Base-by-base conservation (phyloP, 78 protist species). In the Dictyostelium intermedium region DNA sequence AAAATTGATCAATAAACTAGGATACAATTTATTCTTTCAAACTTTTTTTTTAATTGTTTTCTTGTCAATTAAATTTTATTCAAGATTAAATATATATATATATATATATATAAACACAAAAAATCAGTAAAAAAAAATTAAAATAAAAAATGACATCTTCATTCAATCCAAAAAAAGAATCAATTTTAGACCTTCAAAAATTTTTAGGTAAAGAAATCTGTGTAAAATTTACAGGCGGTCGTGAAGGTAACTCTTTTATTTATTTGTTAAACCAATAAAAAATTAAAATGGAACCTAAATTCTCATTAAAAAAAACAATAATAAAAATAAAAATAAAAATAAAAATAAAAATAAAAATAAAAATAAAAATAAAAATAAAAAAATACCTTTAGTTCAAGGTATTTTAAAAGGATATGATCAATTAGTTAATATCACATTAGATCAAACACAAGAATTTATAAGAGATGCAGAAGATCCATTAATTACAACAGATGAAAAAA, bases 211-310 rank as follows among this genome's bases (percentile, higher is more conserved):
- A 95, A 69, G 93, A 91, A 53, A 74, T 95, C 13, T 32, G 39
- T 39, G 97, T 95, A 14, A 95, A 95, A 50, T 95, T 95, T 56
- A 95, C 92, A 56, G 97, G 97, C 47, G 97, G 97, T 60, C 43
- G 97, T 25, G 97, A 95, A 91, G 97, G 97, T 92, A 41, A 50
- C 16, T 16, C n/a, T 39, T 5, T 39, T 3, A 60, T 18, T 60
- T 60, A 3, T 23, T 60, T 60, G 1, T 3, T 23, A 60, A 14
- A 3, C 69, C 23, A 60, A 2, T 27, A 3, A 3, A 45, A 45
- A 60, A 53, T 53, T 9, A 53, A 1, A 23, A 60, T 18, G 4
- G 23, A 23, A 60, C 7, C 63, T 7, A 16, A 53, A 53, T 53
- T 2, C 25, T 53, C 20, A 53, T 53, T 53, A 53, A 2, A 16